Base-by-base conservation (phyloP, 1,284 basidiomycete genomes). In the Anthracocystis walkeri region DNA sequence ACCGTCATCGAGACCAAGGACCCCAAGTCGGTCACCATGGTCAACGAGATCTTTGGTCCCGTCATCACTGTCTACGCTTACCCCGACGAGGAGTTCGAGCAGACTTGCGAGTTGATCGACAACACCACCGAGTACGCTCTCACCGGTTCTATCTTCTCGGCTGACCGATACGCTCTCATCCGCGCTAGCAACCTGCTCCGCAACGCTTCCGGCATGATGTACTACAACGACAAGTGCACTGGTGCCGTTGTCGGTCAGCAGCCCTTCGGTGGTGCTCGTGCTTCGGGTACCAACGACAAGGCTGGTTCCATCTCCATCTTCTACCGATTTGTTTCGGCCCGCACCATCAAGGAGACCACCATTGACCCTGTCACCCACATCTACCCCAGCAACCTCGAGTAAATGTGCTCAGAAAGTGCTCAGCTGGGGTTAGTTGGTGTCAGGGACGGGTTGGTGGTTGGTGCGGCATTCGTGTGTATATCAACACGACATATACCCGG, bases 241-340 rank as follows among this genome's bases (percentile, higher is more conserved):
- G 96, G 96, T 65, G 96, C 96, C 31, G 82, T 85, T 46, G 84
- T 85, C 7, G 84, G 84, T 27, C 95, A 97, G 86, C 96, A 99
- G 87, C 95, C 96, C 7, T 99, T 99, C 85, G 96, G 96, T 60
- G 97, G 96, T 62, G 93, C 91, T 7, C 90, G 96, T 50, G 93
- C 90, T 23, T 94, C 92, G 80, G 96, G 97, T 31, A 99, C 97
- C 74, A 98, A 98, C 88, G 97, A 99, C 87, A 99, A 98, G 88
- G 93, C 94, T 0, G 96, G 96, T 16, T 94, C 92, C 75, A 91
- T 95, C 77, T 90, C 89, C 80, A 93, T 97, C 84, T 95, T 85
- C 70, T 83, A 80, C 76, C 82, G 83, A 41, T 86, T 86, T 59
- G 79, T 87, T 61, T 93, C 92, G 61, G 91, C 92, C 51, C 89